Conservation (phyloP, 495 filamentous ascomycete genomes). For the Trichoderma asperelloides region DNA sequence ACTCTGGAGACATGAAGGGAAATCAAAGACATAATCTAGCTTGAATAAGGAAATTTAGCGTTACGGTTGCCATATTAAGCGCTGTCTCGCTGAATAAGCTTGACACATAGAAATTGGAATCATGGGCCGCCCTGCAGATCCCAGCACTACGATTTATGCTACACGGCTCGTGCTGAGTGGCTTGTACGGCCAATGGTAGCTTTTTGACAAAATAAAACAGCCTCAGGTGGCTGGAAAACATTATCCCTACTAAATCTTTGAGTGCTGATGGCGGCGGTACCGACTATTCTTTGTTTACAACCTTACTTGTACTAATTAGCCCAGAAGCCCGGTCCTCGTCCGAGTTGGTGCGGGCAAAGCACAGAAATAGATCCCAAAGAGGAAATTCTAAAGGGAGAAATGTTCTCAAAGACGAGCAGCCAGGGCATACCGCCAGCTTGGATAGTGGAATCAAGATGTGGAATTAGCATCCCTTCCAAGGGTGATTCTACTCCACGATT, state of each 20-base stretch:
- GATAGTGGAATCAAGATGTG: not conserved
- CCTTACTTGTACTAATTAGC: not conserved
- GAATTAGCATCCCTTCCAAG: not conserved
- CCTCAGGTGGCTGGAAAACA: not conserved
- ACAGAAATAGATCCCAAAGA: not conserved
- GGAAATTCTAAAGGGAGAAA: not conserved
- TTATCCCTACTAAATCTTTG: not conserved
- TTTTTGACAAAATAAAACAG: not conserved
- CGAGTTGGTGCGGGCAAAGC: not conserved
- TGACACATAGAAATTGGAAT: constrained; percentile 3
- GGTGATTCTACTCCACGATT: not conserved
- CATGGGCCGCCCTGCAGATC: not conserved
- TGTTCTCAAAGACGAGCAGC: not conserved
- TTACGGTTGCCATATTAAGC: not conserved
- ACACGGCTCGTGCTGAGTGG: not conserved
- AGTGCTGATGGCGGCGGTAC: not conserved
- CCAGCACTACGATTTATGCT: not conserved
- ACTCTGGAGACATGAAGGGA: not conserved
- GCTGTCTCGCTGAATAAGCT: not conserved
- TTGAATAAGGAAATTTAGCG: not conserved
- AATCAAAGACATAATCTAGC: not conserved
- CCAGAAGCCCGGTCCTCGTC: not conserved
- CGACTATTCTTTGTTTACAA: not conserved
- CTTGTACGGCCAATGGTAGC: not conserved
- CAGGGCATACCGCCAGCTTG: not conserved